Base-by-base conservation (phyloP, 2,329 filamentous ascomycete genomes). In the Penicillium glabrum region DNA sequence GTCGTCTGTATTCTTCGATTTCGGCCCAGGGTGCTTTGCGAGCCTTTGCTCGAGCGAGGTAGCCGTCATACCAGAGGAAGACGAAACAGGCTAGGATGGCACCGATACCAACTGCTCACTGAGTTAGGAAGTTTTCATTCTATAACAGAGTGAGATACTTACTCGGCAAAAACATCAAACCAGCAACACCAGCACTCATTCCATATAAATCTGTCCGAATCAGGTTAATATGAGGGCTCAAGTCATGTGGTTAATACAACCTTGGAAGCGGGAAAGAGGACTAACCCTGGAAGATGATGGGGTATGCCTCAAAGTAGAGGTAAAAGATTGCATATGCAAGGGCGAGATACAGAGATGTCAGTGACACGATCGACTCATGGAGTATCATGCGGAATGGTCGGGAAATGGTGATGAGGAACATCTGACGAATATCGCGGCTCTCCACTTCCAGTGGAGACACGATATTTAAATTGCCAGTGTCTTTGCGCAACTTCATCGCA, bases 241-340 rank as follows among this genome's bases (percentile, higher is more conserved):
- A 4, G 4, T 24, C 2, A 14, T 26, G n/a, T 41, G 16, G 19
- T 51, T 8, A 21, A 21, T 33, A n/a, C 8, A 44, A 19, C 19
- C 19, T 19, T 19, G 19, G 19, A 19, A 24, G 31, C 0, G 16
- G 7, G 5, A 3, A 13, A 31, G 14, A 24, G 6, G 14, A 54
- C 60, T 9, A 49, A 58, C 69, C 68, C 59, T 82, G 78, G 72
- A 90, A 93, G 62, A 91, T 88, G 60, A 86, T 79, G 5, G 86
- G 86, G 69, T 87, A 93, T 10, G 88, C 87, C 72, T 91, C 85
- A 63, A 93, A 91, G 68, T 87, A 90, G 73, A 93, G 88, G 78
- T 86, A 87, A 63, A 86, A 85, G 58, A 87, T 83, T 2, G 79
- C 82, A 68, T 91, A 93, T 52, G 86, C 81, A 46, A 92, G 79